These are phyloP conservation scores for Hymenoscyphus albidus DNA, from an alignment of 2,329 filamentous ascomycete genomes.

Conservation along the genomic window DNA sequence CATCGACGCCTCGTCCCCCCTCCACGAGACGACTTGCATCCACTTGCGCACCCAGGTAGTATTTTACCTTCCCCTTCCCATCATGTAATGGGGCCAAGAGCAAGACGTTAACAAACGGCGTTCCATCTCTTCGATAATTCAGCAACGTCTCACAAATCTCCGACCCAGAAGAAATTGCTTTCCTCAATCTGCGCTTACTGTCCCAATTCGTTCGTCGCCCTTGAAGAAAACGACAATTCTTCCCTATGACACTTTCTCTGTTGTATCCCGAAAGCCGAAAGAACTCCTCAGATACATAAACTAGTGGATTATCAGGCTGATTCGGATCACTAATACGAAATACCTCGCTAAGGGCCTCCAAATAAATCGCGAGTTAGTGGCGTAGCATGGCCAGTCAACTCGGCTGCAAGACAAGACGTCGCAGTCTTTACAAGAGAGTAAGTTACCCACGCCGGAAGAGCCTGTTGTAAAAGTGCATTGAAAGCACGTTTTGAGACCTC, in stretches of 20 bases:
- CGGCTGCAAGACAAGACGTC: conserved; percentile 9
- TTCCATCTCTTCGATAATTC: conserved; percentile 19
- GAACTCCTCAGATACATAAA: conserved; percentile 90
- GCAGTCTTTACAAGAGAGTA: conserved; percentile 39
- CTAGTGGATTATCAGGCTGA: conserved; percentile 55
- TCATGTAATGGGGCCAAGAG: conserved; percentile 18
- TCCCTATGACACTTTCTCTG: conserved; percentile 77
- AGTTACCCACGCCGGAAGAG: conserved; percentile 67
- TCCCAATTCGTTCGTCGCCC: conserved; percentile 78
- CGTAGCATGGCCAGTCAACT: conserved; percentile 13
- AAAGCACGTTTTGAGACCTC: conserved; percentile 60
- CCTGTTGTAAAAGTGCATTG: conserved; percentile 57
- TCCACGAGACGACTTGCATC: conserved; percentile 16
- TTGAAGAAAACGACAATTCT: conserved; percentile 89
- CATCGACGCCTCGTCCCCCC: conserved; percentile 16
- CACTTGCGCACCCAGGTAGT: conserved; percentile 19
- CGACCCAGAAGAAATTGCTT: conserved; percentile 7
- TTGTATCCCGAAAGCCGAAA: conserved; percentile 87
- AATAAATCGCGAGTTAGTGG: conserved; percentile 8
- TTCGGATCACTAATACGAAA: conserved; percentile 18
- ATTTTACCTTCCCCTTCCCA: conserved; percentile 15
- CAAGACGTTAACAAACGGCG: conserved; percentile 17
- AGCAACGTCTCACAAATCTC: conserved; percentile 17
- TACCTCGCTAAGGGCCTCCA: conserved; percentile 15
- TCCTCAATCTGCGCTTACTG: conserved; percentile 41